phyloP scores from a whole-genome alignment of 495 filamentous ascomycete species.

The Stereocaulon alpinum region DNA sequence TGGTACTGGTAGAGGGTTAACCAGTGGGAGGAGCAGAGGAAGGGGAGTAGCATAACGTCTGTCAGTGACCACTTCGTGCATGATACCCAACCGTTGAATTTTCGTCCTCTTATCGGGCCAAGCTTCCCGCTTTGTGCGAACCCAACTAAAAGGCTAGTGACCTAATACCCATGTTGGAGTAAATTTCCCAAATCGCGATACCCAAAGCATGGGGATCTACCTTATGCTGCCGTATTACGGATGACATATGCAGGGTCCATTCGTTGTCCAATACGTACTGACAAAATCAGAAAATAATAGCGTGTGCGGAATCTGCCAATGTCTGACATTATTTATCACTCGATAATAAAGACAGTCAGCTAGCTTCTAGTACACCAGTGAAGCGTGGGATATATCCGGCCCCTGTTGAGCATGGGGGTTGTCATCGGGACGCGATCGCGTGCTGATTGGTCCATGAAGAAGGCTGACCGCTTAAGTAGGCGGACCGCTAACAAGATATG shows the following conservation, averaged over 20 bases:
- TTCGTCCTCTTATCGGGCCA: neutral
- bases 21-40: constrained; percentile 31
- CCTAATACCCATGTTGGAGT: neutral
- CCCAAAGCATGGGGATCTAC: neutral
- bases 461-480: neutral
- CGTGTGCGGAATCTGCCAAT: neutral
- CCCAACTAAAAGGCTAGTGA: neutral
- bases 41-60: neutral
- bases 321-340: neutral
- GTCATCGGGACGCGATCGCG: neutral
- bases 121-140: neutral
- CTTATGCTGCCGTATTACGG: neutral
- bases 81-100: neutral
- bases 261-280: neutral
- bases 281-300: neutral
- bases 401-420: neutral
- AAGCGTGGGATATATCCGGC: constrained; percentile 4
- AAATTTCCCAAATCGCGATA: neutral
- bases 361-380: neutral
- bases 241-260: neutral
- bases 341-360: neutral
- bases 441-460: neutral
- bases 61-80: neutral
- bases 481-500: neutral
- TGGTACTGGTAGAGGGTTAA: constrained; percentile 40